Evolutionary conservation across 345 rosid species (phyloP), one percentile per base, ranked within the genome.

Genomic region (Atalantia buxifolia): DNA sequence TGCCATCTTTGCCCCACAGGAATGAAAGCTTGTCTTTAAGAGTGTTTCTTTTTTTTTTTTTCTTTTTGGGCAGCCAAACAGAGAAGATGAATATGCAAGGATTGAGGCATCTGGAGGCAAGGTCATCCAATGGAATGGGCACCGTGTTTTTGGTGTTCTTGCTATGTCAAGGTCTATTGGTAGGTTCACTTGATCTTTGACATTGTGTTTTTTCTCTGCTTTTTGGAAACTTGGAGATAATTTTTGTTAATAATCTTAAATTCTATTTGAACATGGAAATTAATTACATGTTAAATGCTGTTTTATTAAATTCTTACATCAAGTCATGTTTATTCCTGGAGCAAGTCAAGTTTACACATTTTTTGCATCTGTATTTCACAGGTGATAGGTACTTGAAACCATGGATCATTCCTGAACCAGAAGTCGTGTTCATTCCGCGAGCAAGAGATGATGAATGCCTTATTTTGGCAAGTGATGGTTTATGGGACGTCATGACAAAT

Each of bases 151-250:
- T 59, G 99, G 99, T 5, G 98, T 95, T 79, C 98, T 95, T 66
- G 98, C 99, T 69, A 93, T 95, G 98, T 95, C 99, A 65, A 90
- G 98, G 79, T 91, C 99, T 65, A 91, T 95, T 16, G 99, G 99
- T 93, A 87, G 19, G 90, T 82, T 67, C 76, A 80, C 74, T 40
- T 28, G 21, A 27, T 42, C 64, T 75, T n/a, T 35, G 14, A 53
- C 8, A 36, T 1, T 12, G n/a, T 55, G 63, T 18, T 50, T 19
- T 28, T 4, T 1, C 27, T 73, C 10, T 24, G 7, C 50, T 68
- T 61, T 8, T 56, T 12, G 65, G 60, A 63, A 63, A 53, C 38
- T 25, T 21, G 36, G 27, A 22, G 14, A 60, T 50, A 66, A 36
- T 36, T 68, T 68, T 33, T 45, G 50, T 56, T 27, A 25, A 79